These are phyloP conservation scores for Arachnomyces sp. DNA, from an alignment of 2,329 filamentous ascomycete species.

Conservation along the genomic window DNA sequence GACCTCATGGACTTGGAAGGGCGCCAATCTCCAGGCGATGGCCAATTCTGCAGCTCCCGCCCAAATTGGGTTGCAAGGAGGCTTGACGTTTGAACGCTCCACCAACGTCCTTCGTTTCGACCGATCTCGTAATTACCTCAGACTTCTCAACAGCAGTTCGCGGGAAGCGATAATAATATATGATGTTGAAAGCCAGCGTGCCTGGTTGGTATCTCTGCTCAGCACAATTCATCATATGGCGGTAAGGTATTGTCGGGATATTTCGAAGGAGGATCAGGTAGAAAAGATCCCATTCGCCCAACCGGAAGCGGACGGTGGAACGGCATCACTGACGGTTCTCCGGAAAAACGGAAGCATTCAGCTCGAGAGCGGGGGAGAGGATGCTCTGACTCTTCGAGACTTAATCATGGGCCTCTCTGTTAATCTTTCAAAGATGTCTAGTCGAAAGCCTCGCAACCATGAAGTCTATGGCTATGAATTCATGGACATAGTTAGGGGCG, in stretches of 20 bases:
- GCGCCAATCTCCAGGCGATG: slow-evolving; percentile 2
- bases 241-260: neutral
- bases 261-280: neutral
- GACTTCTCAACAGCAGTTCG: neutral
- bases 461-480: slow-evolving; percentile 5
- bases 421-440: neutral
- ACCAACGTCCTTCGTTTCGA: neutral
- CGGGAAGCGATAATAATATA: slow-evolving; percentile 1
- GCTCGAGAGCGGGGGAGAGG: neutral
- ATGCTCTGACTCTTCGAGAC: neutral
- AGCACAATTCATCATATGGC: slow-evolving; percentile 2
- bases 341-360: neutral
- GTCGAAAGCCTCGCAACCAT: neutral
- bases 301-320: neutral
- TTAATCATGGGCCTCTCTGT: slow-evolving; percentile 1
- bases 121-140: neutral
- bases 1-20: slow-evolving; percentile 1
- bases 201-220: slow-evolving; percentile 3
- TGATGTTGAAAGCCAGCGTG: slow-evolving; percentile 1
- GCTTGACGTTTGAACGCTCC: neutral
- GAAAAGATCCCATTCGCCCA: neutral
- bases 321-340: neutral
- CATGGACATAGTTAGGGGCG: slow-evolving; percentile 2
- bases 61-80: slow-evolving; percentile 2
- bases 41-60: neutral